Evolutionary conservation across 1,284 basidiomycete genomes (phyloP).

Genomic region (Xanthoconium separans): DNA sequence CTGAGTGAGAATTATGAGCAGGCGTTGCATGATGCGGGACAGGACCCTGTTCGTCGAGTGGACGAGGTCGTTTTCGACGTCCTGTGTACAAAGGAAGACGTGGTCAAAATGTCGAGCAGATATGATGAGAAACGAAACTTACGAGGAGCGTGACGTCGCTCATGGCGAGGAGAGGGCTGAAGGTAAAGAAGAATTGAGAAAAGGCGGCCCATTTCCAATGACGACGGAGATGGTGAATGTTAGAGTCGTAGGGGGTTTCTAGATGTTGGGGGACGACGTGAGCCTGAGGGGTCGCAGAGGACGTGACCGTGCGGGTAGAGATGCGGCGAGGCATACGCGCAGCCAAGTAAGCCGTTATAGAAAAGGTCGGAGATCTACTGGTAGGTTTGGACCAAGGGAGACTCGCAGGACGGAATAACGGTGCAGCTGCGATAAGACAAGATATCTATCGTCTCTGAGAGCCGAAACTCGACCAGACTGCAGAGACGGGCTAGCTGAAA

Average conservation of each 20-base stretch:
- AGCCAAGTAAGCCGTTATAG: conserved; percentile 37
- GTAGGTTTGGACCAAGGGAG: conserved; percentile 24
- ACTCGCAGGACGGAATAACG: conserved; percentile 17
- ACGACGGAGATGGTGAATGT: conserved; percentile 49
- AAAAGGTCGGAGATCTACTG: conserved; percentile 37
- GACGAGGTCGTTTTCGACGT: conserved; percentile 73
- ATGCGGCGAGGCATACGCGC: conserved; percentile 39
- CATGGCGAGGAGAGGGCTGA: conserved; percentile 63
- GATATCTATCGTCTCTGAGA: conserved; percentile 12
- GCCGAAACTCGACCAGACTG: conserved; percentile 11
- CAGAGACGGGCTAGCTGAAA: conserved; percentile 11
- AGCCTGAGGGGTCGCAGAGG: conserved; percentile 28
- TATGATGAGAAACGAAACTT: conserved; percentile 34
- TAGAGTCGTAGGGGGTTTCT: conserved; percentile 38
- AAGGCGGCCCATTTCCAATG: conserved; percentile 86
- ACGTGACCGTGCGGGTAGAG: conserved; percentile 27
- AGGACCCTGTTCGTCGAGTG: conserved; percentile 58
- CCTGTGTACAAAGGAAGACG: conserved; percentile 41
- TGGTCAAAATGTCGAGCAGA: conserved; percentile 5
- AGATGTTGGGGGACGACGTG: conserved; percentile 22
- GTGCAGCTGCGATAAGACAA: conserved; percentile 20
- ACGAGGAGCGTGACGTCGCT: conserved; percentile 63
- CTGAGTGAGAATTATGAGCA: conserved; percentile 72
- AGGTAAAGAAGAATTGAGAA: conserved; percentile 79
- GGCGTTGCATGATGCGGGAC: conserved; percentile 68